phyloP scores from a whole-genome alignment of 495 filamentous ascomycete species.

The Daldinia decipiens region DNA sequence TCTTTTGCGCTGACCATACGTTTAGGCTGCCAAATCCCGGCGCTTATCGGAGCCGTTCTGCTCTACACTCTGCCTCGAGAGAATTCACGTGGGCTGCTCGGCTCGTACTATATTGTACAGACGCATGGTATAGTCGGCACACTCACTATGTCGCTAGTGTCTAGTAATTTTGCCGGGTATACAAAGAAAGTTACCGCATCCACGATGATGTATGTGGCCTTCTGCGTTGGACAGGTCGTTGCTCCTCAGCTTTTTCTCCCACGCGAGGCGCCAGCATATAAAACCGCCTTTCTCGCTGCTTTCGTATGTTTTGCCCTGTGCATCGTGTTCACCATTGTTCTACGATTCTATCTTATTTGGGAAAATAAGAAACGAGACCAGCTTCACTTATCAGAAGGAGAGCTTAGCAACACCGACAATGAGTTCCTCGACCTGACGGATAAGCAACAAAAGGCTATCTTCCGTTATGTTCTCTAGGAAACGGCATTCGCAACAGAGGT shows the following conservation, averaged over 20 bases:
- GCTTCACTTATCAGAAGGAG: constrained; percentile 11
- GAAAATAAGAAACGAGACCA: constrained; percentile 35
- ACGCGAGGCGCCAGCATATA: constrained; percentile 37
- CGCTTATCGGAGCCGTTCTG: constrained; percentile 34
- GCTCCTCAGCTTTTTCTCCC: constrained; percentile 49
- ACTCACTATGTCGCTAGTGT: constrained; percentile 34
- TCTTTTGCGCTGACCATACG: constrained; percentile 7
- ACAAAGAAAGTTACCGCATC: constrained; percentile 75
- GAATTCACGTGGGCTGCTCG: constrained; percentile 30
- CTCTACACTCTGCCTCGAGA: constrained; percentile 36
- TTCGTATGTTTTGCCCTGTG: constrained; percentile 39
- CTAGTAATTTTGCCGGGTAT: constrained; percentile 71
- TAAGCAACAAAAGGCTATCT: constrained; percentile 56
- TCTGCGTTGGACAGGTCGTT: constrained; percentile 68
- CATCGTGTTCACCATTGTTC: constrained; percentile 27
- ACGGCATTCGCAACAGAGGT: not conserved
- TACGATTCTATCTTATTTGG: constrained; percentile 38
- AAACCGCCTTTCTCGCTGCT: constrained; percentile 47
- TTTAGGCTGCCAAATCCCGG: constrained; percentile 35
- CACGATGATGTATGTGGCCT: constrained; percentile 67
- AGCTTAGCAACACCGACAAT: constrained; percentile 8
- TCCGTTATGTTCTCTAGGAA: constrained; percentile 52
- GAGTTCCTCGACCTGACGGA: constrained; percentile 59
- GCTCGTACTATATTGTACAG: constrained; percentile 38
- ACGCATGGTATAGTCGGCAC: constrained; percentile 36